Base-by-base conservation (phyloP, 2,329 filamentous ascomycete species). In the Exophiala calicioides region DNA sequence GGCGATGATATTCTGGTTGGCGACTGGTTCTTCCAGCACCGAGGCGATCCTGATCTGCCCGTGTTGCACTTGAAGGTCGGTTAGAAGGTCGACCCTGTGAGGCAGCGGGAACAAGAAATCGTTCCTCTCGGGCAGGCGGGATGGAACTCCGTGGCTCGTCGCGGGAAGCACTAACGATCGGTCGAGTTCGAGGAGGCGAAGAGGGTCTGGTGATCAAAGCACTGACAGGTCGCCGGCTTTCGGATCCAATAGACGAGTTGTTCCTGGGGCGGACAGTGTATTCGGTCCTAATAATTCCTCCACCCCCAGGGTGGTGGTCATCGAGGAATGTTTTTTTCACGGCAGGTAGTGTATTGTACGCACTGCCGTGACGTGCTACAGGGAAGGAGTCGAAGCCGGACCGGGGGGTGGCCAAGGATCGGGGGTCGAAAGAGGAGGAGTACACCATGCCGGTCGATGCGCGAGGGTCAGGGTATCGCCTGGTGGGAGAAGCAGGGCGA, bases 241-340 rank as follows among this genome's bases (percentile, higher is more conserved):
- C 57, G 12, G 44, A 35, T n/a, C 36, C 38, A 15, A 53, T 30
- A n/a, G 44, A 31, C 2, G 58, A 59, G 35, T 60, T 59, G 29
- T 45, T 41, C 18, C 58, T 52, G n/a, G 58, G 57, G 18, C 58
- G 52, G 19, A 57, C 49, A 23, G 57, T 29, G 38, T 60, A 60
- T 33, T 60, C 54, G n/a, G 54, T 60, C n/a, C 52, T 41, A 12
- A 54, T 43, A 19, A 54, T 47, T 3, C 43, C 30, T 8, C 52
- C 55, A 19, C 52, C 50, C 16, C 53, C 50, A 2, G 53, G 42
- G 21, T 57, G 49, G 21, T 30, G 21, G 8, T 54, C 41, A 36
- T 57, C 56, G 23, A 55, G 41, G 29, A 52, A 55, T 20, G 55
- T 55, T 35, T 48, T 55, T 41, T 50, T 59, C 27, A 52, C 45